These are phyloP conservation scores for Curvularia verruculosa DNA, from an alignment of 2,329 filamentous ascomycete species.

Conservation along the genomic window DNA sequence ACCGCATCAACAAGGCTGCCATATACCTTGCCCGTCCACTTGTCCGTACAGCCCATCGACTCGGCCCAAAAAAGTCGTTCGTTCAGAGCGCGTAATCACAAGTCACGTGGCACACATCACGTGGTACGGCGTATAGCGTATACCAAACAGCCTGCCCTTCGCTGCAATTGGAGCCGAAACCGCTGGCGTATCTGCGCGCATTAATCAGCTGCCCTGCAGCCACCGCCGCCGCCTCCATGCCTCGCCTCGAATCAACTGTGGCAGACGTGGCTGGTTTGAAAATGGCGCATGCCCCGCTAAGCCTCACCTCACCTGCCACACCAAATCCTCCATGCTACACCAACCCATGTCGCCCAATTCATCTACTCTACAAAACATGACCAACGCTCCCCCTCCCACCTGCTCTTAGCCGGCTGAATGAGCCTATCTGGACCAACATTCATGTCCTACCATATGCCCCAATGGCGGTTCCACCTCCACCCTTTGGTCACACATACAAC, in stretches of 20 bases:
- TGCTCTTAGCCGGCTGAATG: not conserved
- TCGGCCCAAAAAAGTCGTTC: too few relatives aligned
- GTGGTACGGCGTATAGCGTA: too few relatives aligned
- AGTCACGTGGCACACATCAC: too few relatives aligned
- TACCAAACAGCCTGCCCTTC: not conserved
- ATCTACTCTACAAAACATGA: not conserved
- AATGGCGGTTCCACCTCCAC: not conserved
- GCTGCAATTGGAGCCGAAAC: not conserved
- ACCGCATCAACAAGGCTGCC: too few relatives aligned
- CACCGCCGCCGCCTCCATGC: too few relatives aligned
- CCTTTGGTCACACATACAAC: not conserved
- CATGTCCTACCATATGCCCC: not conserved
- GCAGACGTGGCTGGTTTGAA: conserved; percentile 20
- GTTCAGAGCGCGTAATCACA: too few relatives aligned
- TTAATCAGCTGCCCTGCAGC: conserved; percentile 4
- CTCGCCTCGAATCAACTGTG: conserved; percentile 8
- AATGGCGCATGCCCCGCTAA: conserved; percentile 30
- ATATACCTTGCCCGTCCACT: too few relatives aligned
- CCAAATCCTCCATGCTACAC: conserved; percentile 13
- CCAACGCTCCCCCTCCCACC: not conserved
- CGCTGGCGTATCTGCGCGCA: too few relatives aligned
- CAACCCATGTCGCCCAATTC: conserved; percentile 10
- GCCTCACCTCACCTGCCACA: conserved; percentile 20
- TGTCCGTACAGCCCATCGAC: too few relatives aligned
- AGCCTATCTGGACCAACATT: not conserved